Percentiles rank a stretch among this genome's conserved stretches.
Evolutionary conservation across 805 yeast genomes (phyloP).

Genomic region (Wickerhamomyces bisporus): DNA sequence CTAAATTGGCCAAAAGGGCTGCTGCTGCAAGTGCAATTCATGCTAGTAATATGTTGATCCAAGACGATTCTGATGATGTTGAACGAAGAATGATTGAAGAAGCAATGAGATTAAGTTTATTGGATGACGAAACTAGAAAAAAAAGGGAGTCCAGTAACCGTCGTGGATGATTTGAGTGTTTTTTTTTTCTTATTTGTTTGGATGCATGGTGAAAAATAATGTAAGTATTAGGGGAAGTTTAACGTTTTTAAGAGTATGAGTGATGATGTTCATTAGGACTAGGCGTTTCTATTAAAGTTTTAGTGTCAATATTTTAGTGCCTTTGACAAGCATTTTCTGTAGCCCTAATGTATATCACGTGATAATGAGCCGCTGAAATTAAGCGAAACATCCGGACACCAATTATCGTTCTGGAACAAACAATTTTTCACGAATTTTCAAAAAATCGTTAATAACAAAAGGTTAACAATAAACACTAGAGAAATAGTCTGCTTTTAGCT

Average conservation of each 20-base stretch:
- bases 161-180: not conserved
- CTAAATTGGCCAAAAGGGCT: conserved; percentile 74
- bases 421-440: not conserved
- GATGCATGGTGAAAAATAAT: too few species aligned
- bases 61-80: conserved; percentile 34
- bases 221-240: too few species aligned
- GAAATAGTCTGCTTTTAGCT: conserved; percentile 29
- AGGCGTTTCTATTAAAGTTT: too few species aligned
- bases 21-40: conserved; percentile 95
- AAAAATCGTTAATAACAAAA: not conserved
- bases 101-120: conserved; percentile 68
- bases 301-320: too few species aligned
- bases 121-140: conserved; percentile 61
- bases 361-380: too few species aligned
- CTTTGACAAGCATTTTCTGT: too few species aligned
- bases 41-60: conserved; percentile 69
- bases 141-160: conserved; percentile 24
- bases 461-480: conserved; percentile 8
- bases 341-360: not conserved
- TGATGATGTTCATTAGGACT: too few species aligned
- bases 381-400: conserved; percentile 1
- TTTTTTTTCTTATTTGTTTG: too few species aligned
- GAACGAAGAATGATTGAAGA: conserved; percentile 82
- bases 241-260: too few species aligned
- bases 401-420: not conserved